Base-by-base conservation (phyloP, 768 basidiomycete genomes). In the Tephrocybe sp. region DNA sequence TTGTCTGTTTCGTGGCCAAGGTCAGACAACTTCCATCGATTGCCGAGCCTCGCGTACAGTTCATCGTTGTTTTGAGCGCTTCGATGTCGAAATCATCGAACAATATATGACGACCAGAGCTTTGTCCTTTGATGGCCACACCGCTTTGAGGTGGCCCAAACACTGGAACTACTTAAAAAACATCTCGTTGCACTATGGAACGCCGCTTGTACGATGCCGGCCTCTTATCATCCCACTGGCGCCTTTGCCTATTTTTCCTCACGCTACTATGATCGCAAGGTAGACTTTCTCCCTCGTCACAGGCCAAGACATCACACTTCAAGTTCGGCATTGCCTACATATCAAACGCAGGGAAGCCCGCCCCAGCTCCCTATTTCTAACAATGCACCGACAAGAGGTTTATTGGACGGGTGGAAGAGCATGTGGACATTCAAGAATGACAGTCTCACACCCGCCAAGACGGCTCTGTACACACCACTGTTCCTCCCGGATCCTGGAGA, bases 51-150 rank as follows among this genome's bases (percentile, higher is more conserved):
- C 34, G 17, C 17, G 15, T 36, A n/a, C 4, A 36, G 5, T n/a
- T 14, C 17, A 7, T 36, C 34, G 34, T 36, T 36, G 34, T 41
- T 50, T n/a, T 41, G 39, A 15, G 17, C n/a, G n/a, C n/a, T n/a
- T n/a, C 28, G 6, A 30, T 30, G 14, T 32, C 33, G 17, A 33
- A 26, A 42, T 33, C 25, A 20, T 32, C 36, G 42, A 38, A 56
- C 47, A 56, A 56, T 56, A 47, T 24, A 15, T 37, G 50, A 32
- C 20, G 17, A n/a, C 20, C 7, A 21, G 42, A 46, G 48, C 51
- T 57, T 57, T 57, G 55, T 57, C 55, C 55, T 25, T 41, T 42
- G 23, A 20, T 44, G 44, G 45, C 55, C 53, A 48, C 34, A 3
- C 20, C 23, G 45, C 45, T 53, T 53, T 48, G 45, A 26, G 45